Evolutionary conservation across 1,284 basidiomycete genomes (phyloP).

Genomic region (Volvariella surrecta): DNA sequence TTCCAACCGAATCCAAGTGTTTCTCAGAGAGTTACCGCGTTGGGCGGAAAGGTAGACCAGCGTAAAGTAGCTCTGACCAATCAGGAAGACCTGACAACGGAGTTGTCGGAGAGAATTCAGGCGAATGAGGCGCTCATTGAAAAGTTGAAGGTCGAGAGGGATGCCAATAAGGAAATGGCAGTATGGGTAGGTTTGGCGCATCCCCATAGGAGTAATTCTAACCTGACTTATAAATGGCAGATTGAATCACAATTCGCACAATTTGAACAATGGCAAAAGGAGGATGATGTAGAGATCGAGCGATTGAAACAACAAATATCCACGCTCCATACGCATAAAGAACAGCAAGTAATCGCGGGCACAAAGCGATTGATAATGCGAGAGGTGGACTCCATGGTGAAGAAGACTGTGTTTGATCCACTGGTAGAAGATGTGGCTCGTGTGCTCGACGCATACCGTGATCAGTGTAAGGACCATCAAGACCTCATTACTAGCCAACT

Average conservation of each 20-base stretch:
- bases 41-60: background rate
- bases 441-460: no score
- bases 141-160: conserved; percentile 8
- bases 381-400: no score
- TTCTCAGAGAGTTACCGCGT: no score
- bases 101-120: conserved; percentile 7
- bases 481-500: conserved; percentile 9
- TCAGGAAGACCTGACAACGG: conserved; percentile 6
- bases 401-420: no score
- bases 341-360: background rate
- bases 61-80: conserved; percentile 7
- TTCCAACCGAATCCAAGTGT: no score
- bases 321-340: conserved; percentile 13
- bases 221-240: conserved; percentile 11
- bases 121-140: conserved; percentile 9
- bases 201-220: background rate
- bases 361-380: no score
- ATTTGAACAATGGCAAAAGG: conserved; percentile 17
- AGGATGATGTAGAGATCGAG: conserved; percentile 15
- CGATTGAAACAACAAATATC: conserved; percentile 17
- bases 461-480: no score
- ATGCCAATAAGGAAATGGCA: conserved; percentile 10
- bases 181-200: conserved; percentile 9
- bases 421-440: no score
- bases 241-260: conserved; percentile 14